These are phyloP conservation scores for Xerocomellus amylosporus DNA, from an alignment of 768 basidiomycete species.

Conservation along the genomic window DNA sequence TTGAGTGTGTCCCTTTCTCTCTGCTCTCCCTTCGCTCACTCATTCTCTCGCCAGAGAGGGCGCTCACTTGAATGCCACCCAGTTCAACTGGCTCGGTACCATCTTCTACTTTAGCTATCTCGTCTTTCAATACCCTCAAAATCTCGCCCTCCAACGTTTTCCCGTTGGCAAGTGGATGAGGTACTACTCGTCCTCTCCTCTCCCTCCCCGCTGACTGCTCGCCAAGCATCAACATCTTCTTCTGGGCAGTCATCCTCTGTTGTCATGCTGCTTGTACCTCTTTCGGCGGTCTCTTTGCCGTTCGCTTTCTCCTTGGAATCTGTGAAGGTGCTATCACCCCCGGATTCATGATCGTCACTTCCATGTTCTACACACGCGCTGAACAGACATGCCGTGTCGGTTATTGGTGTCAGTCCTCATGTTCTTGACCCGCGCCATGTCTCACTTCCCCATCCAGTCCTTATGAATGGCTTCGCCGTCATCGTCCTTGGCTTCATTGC, in stretches of 20 bases:
- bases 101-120: slow-evolving; percentile 77
- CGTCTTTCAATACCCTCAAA: slow-evolving; percentile 65
- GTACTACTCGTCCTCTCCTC: slow-evolving; percentile 30
- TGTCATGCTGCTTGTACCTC: slow-evolving; percentile 64
- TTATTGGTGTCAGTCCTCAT: slow-evolving; percentile 44
- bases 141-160: slow-evolving; percentile 69
- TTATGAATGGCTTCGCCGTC: slow-evolving; percentile 74
- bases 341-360: slow-evolving; percentile 70
- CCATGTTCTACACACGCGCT: slow-evolving; percentile 52
- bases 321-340: slow-evolving; percentile 81
- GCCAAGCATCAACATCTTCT: slow-evolving; percentile 63
- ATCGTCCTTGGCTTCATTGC: slow-evolving; percentile 50
- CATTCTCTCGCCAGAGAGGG: slow-evolving; percentile 37
- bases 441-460: slow-evolving; percentile 40
- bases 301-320: slow-evolving; percentile 74
- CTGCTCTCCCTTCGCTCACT: neutral
- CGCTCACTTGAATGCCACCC: slow-evolving; percentile 56
- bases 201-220: slow-evolving; percentile 1
- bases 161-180: slow-evolving; percentile 87
- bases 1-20: slow-evolving; percentile 50
- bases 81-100: slow-evolving; percentile 78
- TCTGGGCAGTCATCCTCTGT: slow-evolving; percentile 67
- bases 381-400: slow-evolving; percentile 50
- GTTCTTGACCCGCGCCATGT: neutral
- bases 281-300: slow-evolving; percentile 66